Conservation (phyloP, 108 stramenopile species). For the Skeletonema tropicum region DNA sequence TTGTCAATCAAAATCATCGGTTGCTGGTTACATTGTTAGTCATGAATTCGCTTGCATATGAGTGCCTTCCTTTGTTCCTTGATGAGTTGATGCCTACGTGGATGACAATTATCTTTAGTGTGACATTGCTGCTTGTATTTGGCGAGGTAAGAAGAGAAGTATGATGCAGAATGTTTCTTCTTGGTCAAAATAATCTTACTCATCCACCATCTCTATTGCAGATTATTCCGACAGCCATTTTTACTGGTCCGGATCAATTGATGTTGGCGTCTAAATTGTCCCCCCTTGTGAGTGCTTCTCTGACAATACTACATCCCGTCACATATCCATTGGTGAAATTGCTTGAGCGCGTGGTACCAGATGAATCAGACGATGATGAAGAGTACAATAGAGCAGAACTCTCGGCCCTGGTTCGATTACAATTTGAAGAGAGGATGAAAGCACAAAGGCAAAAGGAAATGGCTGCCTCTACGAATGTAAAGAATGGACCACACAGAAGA, state of each 20-base stretch:
- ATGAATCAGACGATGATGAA: constrained; percentile 52
- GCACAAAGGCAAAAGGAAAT: constrained; percentile 33
- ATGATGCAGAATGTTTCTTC: background rate
- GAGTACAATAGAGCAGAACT: constrained; percentile 66
- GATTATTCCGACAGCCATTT: constrained; percentile 72
- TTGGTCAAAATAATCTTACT: background rate
- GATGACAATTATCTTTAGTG: constrained; percentile 82
- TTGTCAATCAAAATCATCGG: constrained; percentile 76
- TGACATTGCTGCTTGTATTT: constrained; percentile 83
- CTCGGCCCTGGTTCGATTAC: constrained; percentile 77
- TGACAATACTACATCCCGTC: constrained; percentile 80
- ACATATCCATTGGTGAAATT: constrained; percentile 76
- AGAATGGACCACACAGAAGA: background rate
- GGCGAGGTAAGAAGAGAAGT: constrained; percentile 53
- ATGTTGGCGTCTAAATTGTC: constrained; percentile 67
- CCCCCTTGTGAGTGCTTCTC: constrained; percentile 60
- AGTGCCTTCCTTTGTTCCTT: constrained; percentile 90
- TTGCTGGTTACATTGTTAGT: constrained; percentile 88
- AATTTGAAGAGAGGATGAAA: constrained; percentile 76
- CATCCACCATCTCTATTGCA: background rate
- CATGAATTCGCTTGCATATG: constrained; percentile 88
- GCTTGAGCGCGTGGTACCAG: constrained; percentile 68
- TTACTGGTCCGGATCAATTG: constrained; percentile 87
- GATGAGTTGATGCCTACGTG: constrained; percentile 83
- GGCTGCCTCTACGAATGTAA: constrained; percentile 7